Conservation (phyloP, 2,329 filamentous ascomycete genomes). For the Ceratocystis huliohia region DNA sequence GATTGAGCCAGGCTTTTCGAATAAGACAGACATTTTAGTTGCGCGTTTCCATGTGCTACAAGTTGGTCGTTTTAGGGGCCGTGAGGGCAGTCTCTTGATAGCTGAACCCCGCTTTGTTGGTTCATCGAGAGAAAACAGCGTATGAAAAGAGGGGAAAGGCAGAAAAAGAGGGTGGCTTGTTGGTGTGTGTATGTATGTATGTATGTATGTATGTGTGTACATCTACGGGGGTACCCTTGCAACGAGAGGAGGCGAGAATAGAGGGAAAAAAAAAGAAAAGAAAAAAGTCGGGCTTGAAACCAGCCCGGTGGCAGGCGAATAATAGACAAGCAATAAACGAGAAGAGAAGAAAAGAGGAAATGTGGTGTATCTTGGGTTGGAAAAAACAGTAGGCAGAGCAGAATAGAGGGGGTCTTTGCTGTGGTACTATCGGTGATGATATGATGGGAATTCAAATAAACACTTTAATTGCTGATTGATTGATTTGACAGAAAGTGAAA, state of each 20-base stretch:
- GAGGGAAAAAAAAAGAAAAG: neutral
- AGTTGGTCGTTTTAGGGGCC: neutral
- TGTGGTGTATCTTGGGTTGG: neutral
- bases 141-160: neutral
- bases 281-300: no score
- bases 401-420: neutral
- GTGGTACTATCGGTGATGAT: neutral
- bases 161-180: constrained; percentile 2
- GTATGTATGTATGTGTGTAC: no score
- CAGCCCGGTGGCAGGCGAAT: no score
- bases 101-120: constrained; percentile 1
- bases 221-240: neutral
- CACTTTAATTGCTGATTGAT: neutral
- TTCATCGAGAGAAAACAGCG: neutral
- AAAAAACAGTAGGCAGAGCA: neutral
- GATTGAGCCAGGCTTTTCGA: neutral
- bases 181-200: neutral
- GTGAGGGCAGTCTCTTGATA: neutral
- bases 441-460: neutral
- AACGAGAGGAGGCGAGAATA: neutral
- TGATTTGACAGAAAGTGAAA: neutral
- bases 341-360: neutral
- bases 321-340: no score
- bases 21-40: neutral
- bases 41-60: no score